Evolutionary conservation across 495 filamentous ascomycete species (phyloP), one percentile per base, ranked within the genome.

Genomic region (Filosporella fistucella): DNA sequence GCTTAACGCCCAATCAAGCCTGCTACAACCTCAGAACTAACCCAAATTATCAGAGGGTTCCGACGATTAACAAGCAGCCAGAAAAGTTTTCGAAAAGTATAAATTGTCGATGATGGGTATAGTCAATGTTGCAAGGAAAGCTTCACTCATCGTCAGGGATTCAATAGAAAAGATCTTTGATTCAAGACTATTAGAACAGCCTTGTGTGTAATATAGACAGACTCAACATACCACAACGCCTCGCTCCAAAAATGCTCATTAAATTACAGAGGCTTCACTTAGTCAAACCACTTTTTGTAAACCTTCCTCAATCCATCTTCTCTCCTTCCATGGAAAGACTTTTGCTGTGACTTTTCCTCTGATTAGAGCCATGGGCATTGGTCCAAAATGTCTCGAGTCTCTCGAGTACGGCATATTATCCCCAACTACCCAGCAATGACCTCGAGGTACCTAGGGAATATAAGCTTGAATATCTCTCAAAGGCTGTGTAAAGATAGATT

Each of bases 361-460:
- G 36, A 96, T 78, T 52, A 96, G 64, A 0, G 76, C 90, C 64
- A 96, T 66, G 11, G 93, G 91, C 16, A 98, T 57, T 0, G 93
- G 88, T 0, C 93, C 93, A 66, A 82, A 95, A 25, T 76, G 69
- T 55, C 93, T 79, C 46, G 89, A 95, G 70, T 98, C 93, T 38
- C 86, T 69, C 25, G 89, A 95, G 61, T 74, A 84, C 10, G 78
- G 75, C 37, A 91, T 59, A 65, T 96, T 96, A 61, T 98, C 93
- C 4, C 93, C 93, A 1, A 78, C 78, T 9, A 95, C 65, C 75
- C 87, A 96, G 55, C 86, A 89, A 71, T 96, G 91, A 8, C 93
- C 93, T 55, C 83, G 71, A 0, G 93, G 93, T 12, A 97, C 81
- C 89, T 91, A 24, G 8, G n/a, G 9, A 17, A 8, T 17, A 32